Percentiles rank a stretch among this genome's conserved stretches.
Conservation (phyloP, 306 rosid species). For the Vicia villosa region DNA sequence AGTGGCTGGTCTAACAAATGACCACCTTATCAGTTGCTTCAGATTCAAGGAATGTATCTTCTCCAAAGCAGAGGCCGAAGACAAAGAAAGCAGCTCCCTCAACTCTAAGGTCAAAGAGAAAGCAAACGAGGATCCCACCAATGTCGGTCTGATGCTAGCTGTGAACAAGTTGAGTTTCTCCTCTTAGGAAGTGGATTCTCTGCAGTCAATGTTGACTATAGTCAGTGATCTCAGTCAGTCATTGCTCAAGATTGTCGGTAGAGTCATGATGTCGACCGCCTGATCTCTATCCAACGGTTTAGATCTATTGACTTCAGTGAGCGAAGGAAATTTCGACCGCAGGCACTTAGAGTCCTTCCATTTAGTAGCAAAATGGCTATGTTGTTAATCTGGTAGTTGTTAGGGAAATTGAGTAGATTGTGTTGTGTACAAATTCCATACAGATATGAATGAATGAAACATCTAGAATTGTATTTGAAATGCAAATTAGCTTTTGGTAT, state of each 20-base stretch:
- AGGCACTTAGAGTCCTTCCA: not conserved
- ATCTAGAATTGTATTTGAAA: conserved; percentile 42
- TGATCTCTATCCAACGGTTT: not conserved
- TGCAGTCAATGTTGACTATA: not conserved
- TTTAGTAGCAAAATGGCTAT: conserved; percentile 27
- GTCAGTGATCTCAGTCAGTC: not conserved
- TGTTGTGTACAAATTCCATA: conserved; percentile 56
- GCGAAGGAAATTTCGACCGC: not conserved
- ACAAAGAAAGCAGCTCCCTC: conserved; percentile 43
- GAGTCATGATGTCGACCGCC: not conserved
- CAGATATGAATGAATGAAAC: conserved; percentile 38
- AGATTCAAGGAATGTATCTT: conserved; percentile 63
- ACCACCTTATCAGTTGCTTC: conserved; percentile 75
- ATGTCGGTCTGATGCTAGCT: conserved; percentile 44
- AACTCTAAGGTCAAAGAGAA: conserved; percentile 44
- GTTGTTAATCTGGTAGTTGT: conserved; percentile 18
- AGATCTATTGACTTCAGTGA: not conserved
- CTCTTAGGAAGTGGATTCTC: not conserved
- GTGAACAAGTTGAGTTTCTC: conserved; percentile 46
- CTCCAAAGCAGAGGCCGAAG: conserved; percentile 41
- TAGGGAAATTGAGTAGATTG: conserved; percentile 39
- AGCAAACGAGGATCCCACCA: conserved; percentile 37
- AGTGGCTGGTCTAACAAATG: conserved; percentile 78
- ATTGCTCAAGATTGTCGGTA: not conserved
- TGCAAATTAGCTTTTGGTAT: conserved; percentile 40